A percentile compares a stretch with the other conserved stretches of the same genome.
These are phyloP conservation scores for Linnemannia exigua DNA, from an alignment of 192 early-diverging fungal species.

Conservation along the genomic window DNA sequence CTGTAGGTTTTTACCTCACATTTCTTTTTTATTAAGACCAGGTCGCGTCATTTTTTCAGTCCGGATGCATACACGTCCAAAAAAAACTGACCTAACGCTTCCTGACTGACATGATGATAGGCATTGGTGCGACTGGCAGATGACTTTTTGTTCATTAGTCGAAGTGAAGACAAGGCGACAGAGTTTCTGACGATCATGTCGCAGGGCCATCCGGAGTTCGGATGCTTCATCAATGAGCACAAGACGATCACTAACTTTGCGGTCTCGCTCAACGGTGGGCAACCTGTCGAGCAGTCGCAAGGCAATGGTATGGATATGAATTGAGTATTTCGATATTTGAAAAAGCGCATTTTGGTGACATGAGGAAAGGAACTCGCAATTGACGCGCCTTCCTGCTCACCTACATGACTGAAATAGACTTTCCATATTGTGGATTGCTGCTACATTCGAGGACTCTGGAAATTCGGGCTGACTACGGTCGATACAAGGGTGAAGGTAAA, in stretches of 20 bases:
- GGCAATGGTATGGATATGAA: conserved; percentile 47
- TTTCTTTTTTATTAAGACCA: background rate
- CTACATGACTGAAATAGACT: conserved; percentile 59
- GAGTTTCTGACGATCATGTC: conserved; percentile 73
- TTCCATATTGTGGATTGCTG: conserved; percentile 89
- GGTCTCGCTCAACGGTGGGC: conserved; percentile 48
- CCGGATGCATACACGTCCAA: no score
- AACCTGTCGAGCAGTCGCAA: conserved; percentile 26
- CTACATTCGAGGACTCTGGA: conserved; percentile 77
- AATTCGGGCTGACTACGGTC: conserved; percentile 77
- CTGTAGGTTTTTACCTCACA: conserved; percentile 33
- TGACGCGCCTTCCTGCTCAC: background rate
- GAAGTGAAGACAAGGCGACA: conserved; percentile 59
- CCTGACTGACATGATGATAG: conserved; percentile 20
- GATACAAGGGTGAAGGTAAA: conserved; percentile 63
- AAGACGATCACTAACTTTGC: conserved; percentile 90
- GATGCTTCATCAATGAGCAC: conserved; percentile 77
- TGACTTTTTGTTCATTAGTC: conserved; percentile 87
- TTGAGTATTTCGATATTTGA: no score
- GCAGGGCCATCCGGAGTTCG: conserved; percentile 75
- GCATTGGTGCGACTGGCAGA: conserved; percentile 84
- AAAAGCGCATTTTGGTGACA: background rate
- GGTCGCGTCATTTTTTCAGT: no score
- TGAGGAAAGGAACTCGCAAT: no score
- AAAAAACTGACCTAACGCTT: no score